Evolutionary conservation across 2,329 filamentous ascomycete species (phyloP).

Genomic region (Cryphonectria naterciae): DNA sequence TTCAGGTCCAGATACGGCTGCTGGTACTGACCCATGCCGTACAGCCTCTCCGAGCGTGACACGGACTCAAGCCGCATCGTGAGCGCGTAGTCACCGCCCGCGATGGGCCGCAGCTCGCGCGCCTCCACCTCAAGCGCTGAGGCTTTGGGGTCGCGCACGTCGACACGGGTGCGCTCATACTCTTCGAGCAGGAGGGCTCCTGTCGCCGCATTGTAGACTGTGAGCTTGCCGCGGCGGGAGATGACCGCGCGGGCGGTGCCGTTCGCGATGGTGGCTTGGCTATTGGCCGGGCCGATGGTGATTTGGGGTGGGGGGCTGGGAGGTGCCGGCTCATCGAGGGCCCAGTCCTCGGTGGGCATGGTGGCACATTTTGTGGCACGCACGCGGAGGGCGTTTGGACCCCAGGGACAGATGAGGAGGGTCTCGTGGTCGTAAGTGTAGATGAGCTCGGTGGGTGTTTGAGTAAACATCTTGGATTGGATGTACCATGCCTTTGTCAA

Average conservation of each 20-base stretch:
- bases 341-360: conserved; percentile 47
- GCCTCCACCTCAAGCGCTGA: conserved; percentile 60
- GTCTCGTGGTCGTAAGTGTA: conserved; percentile 48
- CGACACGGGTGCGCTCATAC: conserved; percentile 53
- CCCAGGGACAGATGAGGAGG: conserved; percentile 55
- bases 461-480: conserved; percentile 25
- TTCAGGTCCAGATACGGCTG: conserved; percentile 67
- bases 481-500: background rate
- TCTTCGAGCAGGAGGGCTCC: conserved; percentile 55
- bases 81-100: conserved; percentile 58
- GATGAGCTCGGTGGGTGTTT: conserved; percentile 29
- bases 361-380: conserved; percentile 46
- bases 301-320: conserved; percentile 29
- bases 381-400: conserved; percentile 50
- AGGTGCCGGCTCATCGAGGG: conserved; percentile 38
- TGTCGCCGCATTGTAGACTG: conserved; percentile 46
- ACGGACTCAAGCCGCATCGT: conserved; percentile 63
- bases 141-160: conserved; percentile 60
- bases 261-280: conserved; percentile 48
- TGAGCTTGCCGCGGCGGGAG: conserved; percentile 53
- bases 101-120: conserved; percentile 59
- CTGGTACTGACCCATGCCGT: conserved; percentile 72
- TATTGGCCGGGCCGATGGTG: conserved; percentile 27
- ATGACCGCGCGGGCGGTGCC: conserved; percentile 53
- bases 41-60: conserved; percentile 61